These are phyloP conservation scores for Diutina neorugosa DNA, from an alignment of 1,139 yeast species.

Conservation along the genomic window DNA sequence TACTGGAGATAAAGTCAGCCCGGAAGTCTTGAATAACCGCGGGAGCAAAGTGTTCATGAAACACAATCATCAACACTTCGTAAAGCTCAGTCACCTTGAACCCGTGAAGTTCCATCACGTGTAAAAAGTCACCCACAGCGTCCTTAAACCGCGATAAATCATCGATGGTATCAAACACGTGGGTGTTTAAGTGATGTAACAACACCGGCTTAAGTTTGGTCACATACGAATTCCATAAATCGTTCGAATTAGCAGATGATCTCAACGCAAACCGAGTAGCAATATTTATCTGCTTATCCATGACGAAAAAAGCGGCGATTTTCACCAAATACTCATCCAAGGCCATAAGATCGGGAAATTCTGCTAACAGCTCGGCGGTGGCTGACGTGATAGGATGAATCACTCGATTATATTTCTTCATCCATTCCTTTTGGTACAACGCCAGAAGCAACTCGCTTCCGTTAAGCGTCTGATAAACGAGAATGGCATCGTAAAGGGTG, in stretches of 20 bases:
- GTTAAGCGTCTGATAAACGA: conserved; percentile 69
- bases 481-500: conserved; percentile 69
- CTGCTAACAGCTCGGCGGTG: conserved; percentile 12
- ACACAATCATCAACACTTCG: conserved; percentile 45
- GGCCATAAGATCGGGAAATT: conserved; percentile 16
- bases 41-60: conserved; percentile 48
- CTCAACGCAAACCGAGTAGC: conserved; percentile 45
- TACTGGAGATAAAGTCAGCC: conserved; percentile 45
- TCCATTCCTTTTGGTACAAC: conserved; percentile 62
- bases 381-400: conserved; percentile 45
- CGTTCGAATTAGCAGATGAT: conserved; percentile 48
- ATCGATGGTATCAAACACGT: conserved; percentile 13
- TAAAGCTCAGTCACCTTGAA: conserved; percentile 52
- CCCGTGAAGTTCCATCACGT: conserved; percentile 64
- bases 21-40: conserved; percentile 46
- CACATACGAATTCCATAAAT: conserved; percentile 65
- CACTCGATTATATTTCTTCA: conserved; percentile 60
- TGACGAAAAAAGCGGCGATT: conserved; percentile 64
- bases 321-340: conserved; percentile 48
- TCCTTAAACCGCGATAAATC: conserved; percentile 31
- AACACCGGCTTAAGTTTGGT: conserved; percentile 47
- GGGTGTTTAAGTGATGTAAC: conserved; percentile 16
- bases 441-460: conserved; percentile 47
- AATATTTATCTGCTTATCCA: conserved; percentile 55
- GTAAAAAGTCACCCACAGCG: conserved; percentile 59